Evolutionary conservation across 2,329 filamentous ascomycete genomes (phyloP), one percentile per base, ranked within the genome.

Genomic region (Curvularia sp.): DNA sequence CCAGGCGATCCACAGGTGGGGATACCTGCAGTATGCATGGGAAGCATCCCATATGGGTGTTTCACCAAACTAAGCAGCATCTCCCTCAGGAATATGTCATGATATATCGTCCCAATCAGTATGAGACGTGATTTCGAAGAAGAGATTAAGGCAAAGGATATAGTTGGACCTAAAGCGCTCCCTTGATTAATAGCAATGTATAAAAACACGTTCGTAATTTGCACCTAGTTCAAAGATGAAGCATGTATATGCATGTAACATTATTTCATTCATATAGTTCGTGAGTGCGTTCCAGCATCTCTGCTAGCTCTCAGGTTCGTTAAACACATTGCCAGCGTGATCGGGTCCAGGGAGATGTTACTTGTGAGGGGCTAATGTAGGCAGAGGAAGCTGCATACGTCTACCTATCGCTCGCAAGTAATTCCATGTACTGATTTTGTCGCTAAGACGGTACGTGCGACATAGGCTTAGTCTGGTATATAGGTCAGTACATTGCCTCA

Each of bases 391-490:
- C 8, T 31, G 31, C 30, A 20, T 48, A 24, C 18, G 1, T 15
- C 30, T 9, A 35, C 18, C 46, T 6, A n/a, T 35, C 20, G 12
- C 46, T 35, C 30, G 20, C 4, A 22, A 48, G 12, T 10, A 6
- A 18, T 18, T 18, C 15, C 35, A 7, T 38, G n/a, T 18, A 38
- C 35, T 15, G 7, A 8, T 15, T 5, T 18, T 18, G 6, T 18
- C 35, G 15, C 15, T n/a, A 38, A 15, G 7, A n/a, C 15, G 1
- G 15, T 38, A 38, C 15, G 6, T 8, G 6, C 33, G 13, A 9
- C 33, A n/a, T n/a, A 38, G 5, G 18, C 42, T 49, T 53, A 60
- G 15, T 39, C 57, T 60, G 26, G 7, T 30, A 3, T 6, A n/a
- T 12, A 1, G 30, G 30, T 60, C 13, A 60, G 49, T 6, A 24